Base-by-base conservation (phyloP, 371 early-diverging fungal genomes). In the Paraphysoderma sedebokerense region DNA sequence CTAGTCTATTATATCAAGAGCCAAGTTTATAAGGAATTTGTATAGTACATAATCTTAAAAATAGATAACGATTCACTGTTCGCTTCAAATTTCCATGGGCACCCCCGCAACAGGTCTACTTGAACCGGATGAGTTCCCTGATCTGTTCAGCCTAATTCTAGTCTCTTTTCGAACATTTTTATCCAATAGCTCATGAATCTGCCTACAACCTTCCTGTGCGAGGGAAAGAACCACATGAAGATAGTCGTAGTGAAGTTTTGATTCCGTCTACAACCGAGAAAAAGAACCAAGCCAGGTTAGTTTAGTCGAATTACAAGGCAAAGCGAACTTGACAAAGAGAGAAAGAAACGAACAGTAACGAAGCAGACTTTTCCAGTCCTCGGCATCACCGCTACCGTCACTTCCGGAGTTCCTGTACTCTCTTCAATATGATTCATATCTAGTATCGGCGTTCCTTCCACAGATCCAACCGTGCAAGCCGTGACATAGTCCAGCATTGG, bases 401-500 rank as follows among this genome's bases (percentile, higher is more conserved):
- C 66, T 34, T 82, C 83, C 3, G 96, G 92, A 17, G 79, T 77
- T 49, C 84, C 87, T 7, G 62, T 51, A 5, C 40, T 13, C 57
- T 92, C 96, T 56, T 96, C 97, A 34, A 83, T 65, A 46, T 76
- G 66, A 44, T 93, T 95, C 38, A 92, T 60, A 56, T 96, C 93
- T 73, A 92, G 60, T 1, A 92, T 70, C 12, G 91, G 78, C 28
- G 72, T 67, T 23, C 81, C 81, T 34, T 86, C 85, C 20, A 83
- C 76, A 52, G 72, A 81, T 11, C 93, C 92, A 11, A 85, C 92
- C n/a, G 91, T 84, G 52, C 85, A 85, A n/a, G 95, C 92, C 46
- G 78, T 77, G 3, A 93, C 87, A 64, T 87, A 92, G 51, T 96
- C 97, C 9, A 63, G 55, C 91, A 96, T 88, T n/a, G 95, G 82